Percentiles rank a stretch among this genome's conserved stretches.
Evolutionary conservation across 176 grass and related monocot species (phyloP).

Genomic region (Zoysia pacifica): DNA sequence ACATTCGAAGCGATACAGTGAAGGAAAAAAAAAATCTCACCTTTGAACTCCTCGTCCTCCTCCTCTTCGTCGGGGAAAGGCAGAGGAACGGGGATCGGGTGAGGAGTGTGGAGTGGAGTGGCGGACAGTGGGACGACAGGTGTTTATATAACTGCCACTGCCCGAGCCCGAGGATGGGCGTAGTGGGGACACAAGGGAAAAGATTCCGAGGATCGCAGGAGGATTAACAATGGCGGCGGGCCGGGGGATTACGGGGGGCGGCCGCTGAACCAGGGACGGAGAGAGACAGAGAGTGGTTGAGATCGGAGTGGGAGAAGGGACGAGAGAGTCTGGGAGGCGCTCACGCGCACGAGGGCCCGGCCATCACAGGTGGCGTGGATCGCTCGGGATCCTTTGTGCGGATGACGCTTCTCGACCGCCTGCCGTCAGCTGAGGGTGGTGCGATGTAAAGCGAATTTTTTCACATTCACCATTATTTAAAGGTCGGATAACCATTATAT

Average conservation of each 20-base stretch:
- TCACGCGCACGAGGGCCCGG: too few relatives aligned
- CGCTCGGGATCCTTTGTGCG: too few relatives aligned
- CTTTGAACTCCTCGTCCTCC: not conserved
- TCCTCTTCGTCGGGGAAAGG: not conserved
- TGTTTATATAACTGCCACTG: slow-evolving; percentile 23
- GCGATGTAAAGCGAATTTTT: too few relatives aligned
- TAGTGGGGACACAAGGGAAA: not conserved
- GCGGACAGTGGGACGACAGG: not conserved
- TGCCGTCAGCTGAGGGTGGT: too few relatives aligned
- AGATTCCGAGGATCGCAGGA: not conserved
- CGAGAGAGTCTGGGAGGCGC: not conserved
- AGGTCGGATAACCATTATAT: too few relatives aligned
- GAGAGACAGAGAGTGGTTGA: too few relatives aligned
- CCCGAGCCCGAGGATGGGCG: not conserved
- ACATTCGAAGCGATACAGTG: too few relatives aligned
- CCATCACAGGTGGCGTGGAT: too few relatives aligned
- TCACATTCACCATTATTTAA: too few relatives aligned
- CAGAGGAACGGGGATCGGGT: too few relatives aligned
- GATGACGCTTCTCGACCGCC: too few relatives aligned
- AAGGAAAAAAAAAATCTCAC: not conserved
- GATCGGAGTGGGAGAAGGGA: not conserved
- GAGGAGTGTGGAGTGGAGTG: not conserved
- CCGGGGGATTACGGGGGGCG: slow-evolving; percentile 43
- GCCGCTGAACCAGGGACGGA: not conserved
- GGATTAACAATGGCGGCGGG: not conserved